Conservation (phyloP, 306 rosid species). For the Senna siamea region DNA sequence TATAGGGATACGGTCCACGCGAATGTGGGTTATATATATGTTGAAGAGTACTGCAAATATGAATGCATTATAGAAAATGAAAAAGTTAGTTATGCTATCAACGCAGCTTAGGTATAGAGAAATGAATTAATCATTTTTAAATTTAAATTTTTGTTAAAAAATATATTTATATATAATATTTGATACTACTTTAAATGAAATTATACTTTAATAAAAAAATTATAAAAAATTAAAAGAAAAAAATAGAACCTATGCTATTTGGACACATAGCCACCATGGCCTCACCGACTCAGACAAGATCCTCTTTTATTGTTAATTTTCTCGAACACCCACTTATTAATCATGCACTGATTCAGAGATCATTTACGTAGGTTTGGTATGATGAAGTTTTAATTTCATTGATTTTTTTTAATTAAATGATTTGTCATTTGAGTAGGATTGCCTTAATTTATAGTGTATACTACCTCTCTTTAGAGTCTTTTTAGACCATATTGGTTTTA, state of each 20-base stretch:
- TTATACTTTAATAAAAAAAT: too few species aligned
- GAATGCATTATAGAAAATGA: neutral
- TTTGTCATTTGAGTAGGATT: neutral
- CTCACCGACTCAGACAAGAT: neutral
- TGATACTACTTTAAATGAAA: too few species aligned
- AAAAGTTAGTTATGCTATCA: too few species aligned
- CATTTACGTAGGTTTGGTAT: neutral
- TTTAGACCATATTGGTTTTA: too few species aligned
- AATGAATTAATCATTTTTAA: too few species aligned
- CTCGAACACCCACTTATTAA: neutral
- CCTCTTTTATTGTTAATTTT: neutral
- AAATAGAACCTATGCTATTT: neutral
- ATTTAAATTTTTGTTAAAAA: too few species aligned
- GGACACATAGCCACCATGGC: neutral
- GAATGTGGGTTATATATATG: neutral
- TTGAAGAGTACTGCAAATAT: neutral
- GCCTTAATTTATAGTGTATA: too few species aligned
- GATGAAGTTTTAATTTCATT: neutral
- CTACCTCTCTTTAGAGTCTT: too few species aligned
- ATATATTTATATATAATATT: too few species aligned
- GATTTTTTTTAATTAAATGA: neutral
- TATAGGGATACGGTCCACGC: conserved; percentile 4
- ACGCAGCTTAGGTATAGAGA: too few species aligned
- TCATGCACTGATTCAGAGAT: neutral
- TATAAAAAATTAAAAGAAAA: too few species aligned